Conservation (phyloP, 495 filamentous ascomycete genomes). For the Annulohypoxylon nitens region DNA sequence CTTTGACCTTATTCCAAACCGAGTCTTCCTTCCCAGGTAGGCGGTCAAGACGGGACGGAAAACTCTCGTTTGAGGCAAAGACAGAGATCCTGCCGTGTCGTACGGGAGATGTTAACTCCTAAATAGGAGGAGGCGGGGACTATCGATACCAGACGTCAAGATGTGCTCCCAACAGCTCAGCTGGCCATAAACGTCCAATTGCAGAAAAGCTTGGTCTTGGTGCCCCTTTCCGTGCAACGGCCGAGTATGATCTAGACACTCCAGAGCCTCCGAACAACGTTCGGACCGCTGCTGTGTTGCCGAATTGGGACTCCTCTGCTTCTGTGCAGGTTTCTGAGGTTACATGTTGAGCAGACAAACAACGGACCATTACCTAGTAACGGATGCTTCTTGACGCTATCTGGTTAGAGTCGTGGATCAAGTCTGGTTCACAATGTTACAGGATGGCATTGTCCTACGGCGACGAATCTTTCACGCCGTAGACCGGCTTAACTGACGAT, state of each 20-base stretch:
- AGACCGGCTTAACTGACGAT: slow-evolving; percentile 4
- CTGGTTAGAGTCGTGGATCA: not conserved
- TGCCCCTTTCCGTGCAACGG: slow-evolving; percentile 11
- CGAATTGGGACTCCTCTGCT: slow-evolving; percentile 3
- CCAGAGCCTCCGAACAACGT: slow-evolving; percentile 2
- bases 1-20: not conserved
- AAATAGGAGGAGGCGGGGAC: not conserved
- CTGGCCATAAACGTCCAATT: slow-evolving; percentile 27
- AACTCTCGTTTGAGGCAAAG: slow-evolving; percentile 4
- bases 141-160: slow-evolving; percentile 18
- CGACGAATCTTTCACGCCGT: slow-evolving; percentile 12
- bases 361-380: slow-evolving; percentile 4
- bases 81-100: slow-evolving; percentile 11
- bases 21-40: not conserved
- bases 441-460: slow-evolving; percentile 1
- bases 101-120: slow-evolving; percentile 15
- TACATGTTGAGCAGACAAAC: not conserved
- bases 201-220: not conserved
- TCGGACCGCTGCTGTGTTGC: slow-evolving; percentile 9
- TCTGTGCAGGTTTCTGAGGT: not conserved
- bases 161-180: slow-evolving; percentile 19
- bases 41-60: not conserved
- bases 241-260: slow-evolving; percentile 2
- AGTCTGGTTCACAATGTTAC: not conserved
- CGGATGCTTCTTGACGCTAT: not conserved